A percentile compares a stretch with the other conserved stretches of the same genome.
phyloP scores from a whole-genome alignment of 1,284 basidiomycete genomes.

The Malassezia pachydermatis region DNA sequence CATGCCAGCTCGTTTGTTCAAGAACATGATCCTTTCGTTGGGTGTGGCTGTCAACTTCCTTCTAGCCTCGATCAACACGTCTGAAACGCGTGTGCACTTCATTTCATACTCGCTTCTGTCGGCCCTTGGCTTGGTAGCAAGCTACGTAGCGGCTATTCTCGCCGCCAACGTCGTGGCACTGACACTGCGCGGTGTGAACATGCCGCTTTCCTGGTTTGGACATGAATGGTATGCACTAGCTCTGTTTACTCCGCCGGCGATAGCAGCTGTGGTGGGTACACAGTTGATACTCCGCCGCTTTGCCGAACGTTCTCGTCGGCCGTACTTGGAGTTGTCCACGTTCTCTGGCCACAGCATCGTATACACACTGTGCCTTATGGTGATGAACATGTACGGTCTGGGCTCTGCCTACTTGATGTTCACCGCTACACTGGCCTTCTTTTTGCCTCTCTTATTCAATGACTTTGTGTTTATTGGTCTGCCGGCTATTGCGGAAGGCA shows the following conservation, averaged over 20 bases:
- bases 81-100: constrained; percentile 38
- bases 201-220: constrained; percentile 52
- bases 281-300: constrained; percentile 58
- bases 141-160: constrained; percentile 52
- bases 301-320: constrained; percentile 49
- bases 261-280: constrained; percentile 56
- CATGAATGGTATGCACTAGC: constrained; percentile 62
- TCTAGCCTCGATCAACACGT: constrained; percentile 41
- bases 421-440: constrained; percentile 50
- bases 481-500: constrained; percentile 24
- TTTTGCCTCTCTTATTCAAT: constrained; percentile 23
- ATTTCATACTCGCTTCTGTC: constrained; percentile 29
- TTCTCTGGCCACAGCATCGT: constrained; percentile 28
- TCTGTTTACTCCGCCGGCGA: constrained; percentile 65
- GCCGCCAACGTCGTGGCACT: constrained; percentile 64
- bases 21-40: constrained; percentile 39
- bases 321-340: constrained; percentile 40
- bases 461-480: constrained; percentile 37
- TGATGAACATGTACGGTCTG: constrained; percentile 56
- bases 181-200: constrained; percentile 59
- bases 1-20: constrained; percentile 50
- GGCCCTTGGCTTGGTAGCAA: constrained; percentile 24
- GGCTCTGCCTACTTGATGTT: constrained; percentile 64
- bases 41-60: constrained; percentile 38
- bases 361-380: constrained; percentile 27